Percentiles rank a stretch among this genome's conserved stretches.
phyloP scores from a whole-genome alignment of 1,284 basidiomycete genomes.

The Ganoderma lingzhi region DNA sequence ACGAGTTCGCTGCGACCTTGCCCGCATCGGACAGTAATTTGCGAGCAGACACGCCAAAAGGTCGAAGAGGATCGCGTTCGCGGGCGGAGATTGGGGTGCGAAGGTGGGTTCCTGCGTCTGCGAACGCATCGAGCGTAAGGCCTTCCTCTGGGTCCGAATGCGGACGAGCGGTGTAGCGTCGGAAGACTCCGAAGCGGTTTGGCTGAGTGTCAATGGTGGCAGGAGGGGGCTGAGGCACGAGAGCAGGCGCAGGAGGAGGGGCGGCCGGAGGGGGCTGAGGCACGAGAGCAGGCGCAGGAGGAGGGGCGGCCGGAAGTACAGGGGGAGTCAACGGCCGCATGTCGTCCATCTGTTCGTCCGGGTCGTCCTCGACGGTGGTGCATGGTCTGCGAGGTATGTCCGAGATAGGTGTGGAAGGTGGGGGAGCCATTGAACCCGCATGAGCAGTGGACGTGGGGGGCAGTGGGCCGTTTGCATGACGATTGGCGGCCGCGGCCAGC shows the following conservation, averaged over 20 bases:
- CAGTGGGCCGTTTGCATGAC: too few relatives aligned
- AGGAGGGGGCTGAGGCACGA: neutral
- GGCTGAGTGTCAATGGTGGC: conserved; percentile 11
- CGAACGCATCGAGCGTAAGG: neutral
- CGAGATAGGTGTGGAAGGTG: neutral
- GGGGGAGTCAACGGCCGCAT: neutral
- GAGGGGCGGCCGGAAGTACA: neutral
- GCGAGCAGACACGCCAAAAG: conserved; percentile 2
- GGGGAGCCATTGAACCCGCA: neutral
- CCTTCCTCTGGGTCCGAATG: conserved; percentile 19
- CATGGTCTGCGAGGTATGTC: neutral
- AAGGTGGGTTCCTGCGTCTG: neutral
- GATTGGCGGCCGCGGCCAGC: too few relatives aligned
- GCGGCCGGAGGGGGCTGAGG: neutral
- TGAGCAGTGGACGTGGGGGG: too few relatives aligned
- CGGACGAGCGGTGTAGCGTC: conserved; percentile 10
- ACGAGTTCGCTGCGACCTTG: conserved; percentile 15
- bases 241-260: neutral
- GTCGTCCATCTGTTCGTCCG: neutral
- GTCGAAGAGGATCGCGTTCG: neutral
- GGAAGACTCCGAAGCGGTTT: conserved; percentile 22
- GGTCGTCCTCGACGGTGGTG: neutral
- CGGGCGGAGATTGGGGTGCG: neutral
- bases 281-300: neutral
- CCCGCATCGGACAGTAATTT: neutral